Evolutionary conservation across 768 basidiomycete species (phyloP), one percentile per base, ranked within the genome.

Genomic region (Neoboletus subvelutipes): DNA sequence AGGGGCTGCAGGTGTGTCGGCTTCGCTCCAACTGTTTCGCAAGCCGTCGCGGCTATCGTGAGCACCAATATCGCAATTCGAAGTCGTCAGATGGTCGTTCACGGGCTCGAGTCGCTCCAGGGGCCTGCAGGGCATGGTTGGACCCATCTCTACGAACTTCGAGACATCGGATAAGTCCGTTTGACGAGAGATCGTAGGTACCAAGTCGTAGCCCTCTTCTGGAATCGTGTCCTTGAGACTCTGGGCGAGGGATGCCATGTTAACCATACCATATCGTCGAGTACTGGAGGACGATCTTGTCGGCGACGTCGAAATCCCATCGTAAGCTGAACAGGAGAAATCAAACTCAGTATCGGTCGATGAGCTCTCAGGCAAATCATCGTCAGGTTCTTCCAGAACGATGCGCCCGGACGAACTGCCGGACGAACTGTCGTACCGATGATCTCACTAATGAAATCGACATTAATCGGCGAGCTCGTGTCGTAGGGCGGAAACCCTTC

Each of bases 401-500:
- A 67, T 2, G 39, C 18, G 18, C 39, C 39, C 8, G 8, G n/a
- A n/a, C n/a, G n/a, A n/a, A n/a, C n/a, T n/a, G n/a, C n/a, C n/a
- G n/a, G 39, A n/a, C 39, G 39, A 40, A 18, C 18, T 40, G n/a
- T 40, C n/a, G n/a, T 40, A 40, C 39, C 61, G 20, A 66, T 68
- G 37, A 64, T 28, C 10, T 52, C 9, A 29, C 54, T 67, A 20
- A 13, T 49, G 52, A 68, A 63, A 3, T 26, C 41, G 15, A 66
- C 15, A 11, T 40, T 41, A 5, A 47, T 50, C 4, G 29, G 8
- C 15, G 29, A 46, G 36, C 50, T 55, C 24, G 49, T 60, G 37
- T 60, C 61, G 39, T 66, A 66, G 1, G 67, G 59, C 0, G 64
- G 62, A 29, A 46, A 17, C 9, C 4, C 43, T 28, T 41, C 31